Evolutionary conservation across 768 basidiomycete species (phyloP).

Genomic region (Calocera cornea): DNA sequence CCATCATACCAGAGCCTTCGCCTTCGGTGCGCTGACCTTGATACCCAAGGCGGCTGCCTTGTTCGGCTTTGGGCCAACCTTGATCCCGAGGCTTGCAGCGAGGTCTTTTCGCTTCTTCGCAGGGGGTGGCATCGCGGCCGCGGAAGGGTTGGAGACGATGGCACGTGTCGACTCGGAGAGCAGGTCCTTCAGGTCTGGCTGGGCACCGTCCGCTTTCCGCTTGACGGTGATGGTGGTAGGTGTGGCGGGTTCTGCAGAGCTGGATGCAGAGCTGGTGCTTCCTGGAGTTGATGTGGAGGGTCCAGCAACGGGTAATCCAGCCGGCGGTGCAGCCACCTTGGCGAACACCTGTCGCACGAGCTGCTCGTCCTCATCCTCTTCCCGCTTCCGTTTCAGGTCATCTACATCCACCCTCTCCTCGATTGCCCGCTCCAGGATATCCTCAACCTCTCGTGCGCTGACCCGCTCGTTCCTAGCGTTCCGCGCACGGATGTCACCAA

Average conservation of each 20-base stretch:
- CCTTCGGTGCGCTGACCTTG: conserved; percentile 3
- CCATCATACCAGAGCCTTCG: neutral
- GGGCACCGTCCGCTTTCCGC: conserved; percentile 68
- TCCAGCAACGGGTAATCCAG: conserved; percentile 24
- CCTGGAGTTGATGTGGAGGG: conserved; percentile 19
- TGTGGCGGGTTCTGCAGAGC: conserved; percentile 5
- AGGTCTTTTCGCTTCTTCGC: conserved; percentile 45
- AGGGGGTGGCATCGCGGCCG: conserved; percentile 23
- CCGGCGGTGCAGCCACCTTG: conserved; percentile 35
- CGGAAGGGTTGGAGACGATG: conserved; percentile 40
- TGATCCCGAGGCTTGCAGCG: conserved; percentile 60
- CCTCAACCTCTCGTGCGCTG: conserved; percentile 47
- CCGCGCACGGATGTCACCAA: conserved; percentile 79
- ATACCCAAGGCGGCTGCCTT: conserved; percentile 3
- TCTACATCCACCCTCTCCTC: conserved; percentile 57
- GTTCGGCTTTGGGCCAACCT: conserved; percentile 29
- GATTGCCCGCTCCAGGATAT: conserved; percentile 44
- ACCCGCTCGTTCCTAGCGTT: conserved; percentile 82
- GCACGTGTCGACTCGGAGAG: conserved; percentile 51
- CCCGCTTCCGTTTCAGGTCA: conserved; percentile 40
- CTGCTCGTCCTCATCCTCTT: conserved; percentile 87
- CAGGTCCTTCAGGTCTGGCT: conserved; percentile 56
- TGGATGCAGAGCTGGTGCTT: conserved; percentile 3
- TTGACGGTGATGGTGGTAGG: conserved; percentile 50
- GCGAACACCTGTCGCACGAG: conserved; percentile 79